Conservation (phyloP, 2,329 filamentous ascomycete species). For the Alternaria novae-zelandiae region DNA sequence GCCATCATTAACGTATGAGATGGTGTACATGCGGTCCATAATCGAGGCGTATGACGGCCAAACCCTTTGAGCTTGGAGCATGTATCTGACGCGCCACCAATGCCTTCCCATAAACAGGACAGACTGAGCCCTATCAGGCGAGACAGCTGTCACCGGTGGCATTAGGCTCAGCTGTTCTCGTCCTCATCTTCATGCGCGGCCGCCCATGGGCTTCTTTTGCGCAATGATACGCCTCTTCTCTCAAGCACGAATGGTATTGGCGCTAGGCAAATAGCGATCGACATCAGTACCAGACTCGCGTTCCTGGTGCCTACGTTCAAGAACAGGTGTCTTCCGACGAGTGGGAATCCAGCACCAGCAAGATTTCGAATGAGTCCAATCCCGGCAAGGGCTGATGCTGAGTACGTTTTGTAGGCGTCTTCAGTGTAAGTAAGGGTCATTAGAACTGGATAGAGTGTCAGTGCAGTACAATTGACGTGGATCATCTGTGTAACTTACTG, state of each 20-base stretch:
- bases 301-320: constrained; percentile 37
- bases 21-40: background rate
- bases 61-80: background rate
- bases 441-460: constrained; percentile 38
- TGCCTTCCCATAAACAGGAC: background rate
- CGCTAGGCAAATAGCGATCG: constrained; percentile 35
- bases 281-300: constrained; percentile 39
- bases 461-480: background rate
- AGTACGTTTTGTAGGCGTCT: constrained; percentile 56
- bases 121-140: background rate
- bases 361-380: constrained; percentile 50
- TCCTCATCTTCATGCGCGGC: constrained; percentile 46
- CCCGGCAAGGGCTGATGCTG: constrained; percentile 51
- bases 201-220: constrained; percentile 50
- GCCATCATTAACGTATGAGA: background rate
- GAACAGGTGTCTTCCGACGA: constrained; percentile 41
- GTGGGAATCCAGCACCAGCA: constrained; percentile 44
- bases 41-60: background rate
- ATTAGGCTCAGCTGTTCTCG: constrained; percentile 12
- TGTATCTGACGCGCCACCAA: background rate
- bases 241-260: constrained; percentile 46
- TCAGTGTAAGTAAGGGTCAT: constrained; percentile 59
- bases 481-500: constrained; percentile 26
- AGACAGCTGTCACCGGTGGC: background rate
- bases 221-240: constrained; percentile 41